Evolutionary conservation across 2,329 filamentous ascomycete species (phyloP), one percentile per base, ranked within the genome.

Genomic region (Monosporascus sp.): DNA sequence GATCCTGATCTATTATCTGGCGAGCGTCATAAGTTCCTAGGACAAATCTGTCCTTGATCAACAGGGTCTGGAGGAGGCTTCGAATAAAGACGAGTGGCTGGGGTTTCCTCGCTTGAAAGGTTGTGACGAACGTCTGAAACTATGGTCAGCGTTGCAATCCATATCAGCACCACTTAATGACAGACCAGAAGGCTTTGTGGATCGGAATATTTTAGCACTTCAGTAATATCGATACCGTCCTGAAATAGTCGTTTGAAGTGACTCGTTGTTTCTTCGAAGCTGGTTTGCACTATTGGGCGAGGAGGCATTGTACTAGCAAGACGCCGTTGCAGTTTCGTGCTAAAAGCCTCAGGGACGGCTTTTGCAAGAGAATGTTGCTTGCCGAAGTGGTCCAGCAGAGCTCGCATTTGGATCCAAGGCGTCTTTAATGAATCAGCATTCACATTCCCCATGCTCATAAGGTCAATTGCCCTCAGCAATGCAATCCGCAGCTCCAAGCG

Each of bases 291-390:
- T 61, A 97, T 93, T 0, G 93, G 92, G 8, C 93, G 82, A 7
- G 94, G 94, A 4, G 94, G 94, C 63, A 97, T 92, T 0, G 91
- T 97, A 60, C 91, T 97, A 1, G 94, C 92, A 35, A 99, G 77
- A 57, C 88, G 88, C n/a, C 92, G 82, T 66, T 99, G 94, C 38
- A 97, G 80, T 66, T 96, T 96, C 24, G 84, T 83, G 62, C 90
- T 97, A 68, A 97, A 97, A 0, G 92, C 84, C n/a, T 85, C 84
- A 0, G 85, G 80, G 0, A 95, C 83, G 0, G 82, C 70, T 49
- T 78, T 83, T 0, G 83, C 88, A 3, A 93, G 69, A 1, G 70
- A 61, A 51, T 86, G 80, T 1, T 87, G 84, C 27, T 77, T 75
- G 53, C 81, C 75, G 50, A 95, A 76, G 1, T 70, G 64, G 4